Evolutionary conservation across 1,139 yeast genomes (phyloP).

Genomic region (Pichiaceae sp.): DNA sequence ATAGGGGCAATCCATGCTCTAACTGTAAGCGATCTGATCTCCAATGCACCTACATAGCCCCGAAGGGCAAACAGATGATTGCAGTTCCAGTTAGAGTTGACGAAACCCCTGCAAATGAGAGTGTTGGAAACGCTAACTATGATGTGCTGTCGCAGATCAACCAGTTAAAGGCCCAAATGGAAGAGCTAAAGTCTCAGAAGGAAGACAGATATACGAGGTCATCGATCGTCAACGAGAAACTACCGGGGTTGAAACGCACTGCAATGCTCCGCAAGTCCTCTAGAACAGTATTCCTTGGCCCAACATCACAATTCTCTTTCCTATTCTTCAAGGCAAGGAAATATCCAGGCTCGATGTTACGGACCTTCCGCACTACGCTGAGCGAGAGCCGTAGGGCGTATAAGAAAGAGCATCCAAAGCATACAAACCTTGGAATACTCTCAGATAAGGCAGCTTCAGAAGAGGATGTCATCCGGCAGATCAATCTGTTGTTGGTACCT

Average conservation of each 20-base stretch:
- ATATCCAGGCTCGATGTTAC: neutral
- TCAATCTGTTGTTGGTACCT: slow-evolving; percentile 2
- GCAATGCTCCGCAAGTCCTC: neutral
- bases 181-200: neutral
- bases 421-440: neutral
- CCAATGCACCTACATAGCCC: neutral
- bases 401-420: neutral
- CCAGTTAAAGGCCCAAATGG: neutral
- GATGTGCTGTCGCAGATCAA: too few relatives aligned
- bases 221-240: neutral
- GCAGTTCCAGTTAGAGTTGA: too few relatives aligned
- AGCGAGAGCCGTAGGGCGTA: neutral
- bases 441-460: neutral
- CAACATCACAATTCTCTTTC: neutral
- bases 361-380: neutral
- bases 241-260: neutral
- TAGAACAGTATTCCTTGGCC: slow-evolving; percentile 1
- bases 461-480: neutral
- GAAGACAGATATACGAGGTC: too few relatives aligned
- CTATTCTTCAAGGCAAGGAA: neutral
- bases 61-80: neutral
- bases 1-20: slow-evolving; percentile 9
- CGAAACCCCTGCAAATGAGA: neutral
- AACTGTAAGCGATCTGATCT: slow-evolving; percentile 5
- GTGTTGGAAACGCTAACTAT: too few relatives aligned